These are phyloP conservation scores for Fistulina hepatica DNA, from an alignment of 1,284 basidiomycete species.

Conservation along the genomic window DNA sequence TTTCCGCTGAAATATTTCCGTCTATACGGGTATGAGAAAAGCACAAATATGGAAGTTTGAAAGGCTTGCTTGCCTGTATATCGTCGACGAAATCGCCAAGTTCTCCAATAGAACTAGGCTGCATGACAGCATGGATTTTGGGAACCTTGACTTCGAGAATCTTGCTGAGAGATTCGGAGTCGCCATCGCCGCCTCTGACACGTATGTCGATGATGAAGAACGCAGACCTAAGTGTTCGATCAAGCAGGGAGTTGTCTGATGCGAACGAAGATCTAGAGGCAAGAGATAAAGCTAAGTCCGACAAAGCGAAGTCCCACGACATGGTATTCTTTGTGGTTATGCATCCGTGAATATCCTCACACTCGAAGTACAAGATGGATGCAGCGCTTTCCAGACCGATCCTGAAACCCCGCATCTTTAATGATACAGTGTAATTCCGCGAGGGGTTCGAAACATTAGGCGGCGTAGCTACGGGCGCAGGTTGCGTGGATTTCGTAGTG, in stretches of 20 bases:
- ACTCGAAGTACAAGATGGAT: slow-evolving; percentile 65
- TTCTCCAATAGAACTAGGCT: slow-evolving; percentile 81
- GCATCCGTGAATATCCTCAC: slow-evolving; percentile 56
- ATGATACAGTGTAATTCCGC: slow-evolving; percentile 35
- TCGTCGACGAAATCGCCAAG: slow-evolving; percentile 81
- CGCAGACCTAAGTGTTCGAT: slow-evolving; percentile 60
- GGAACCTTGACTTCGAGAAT: slow-evolving; percentile 46
- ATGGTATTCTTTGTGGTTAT: slow-evolving; percentile 34
- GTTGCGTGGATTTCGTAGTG: not conserved
- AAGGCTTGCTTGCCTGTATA: slow-evolving; percentile 43
- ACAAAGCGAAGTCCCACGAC: slow-evolving; percentile 54
- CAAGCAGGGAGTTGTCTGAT: no score
- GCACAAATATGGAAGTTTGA: slow-evolving; percentile 5
- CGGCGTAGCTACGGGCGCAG: slow-evolving; percentile 13
- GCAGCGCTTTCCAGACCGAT: slow-evolving; percentile 63
- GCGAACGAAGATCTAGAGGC: slow-evolving; percentile 45
- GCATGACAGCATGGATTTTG: slow-evolving; percentile 85
- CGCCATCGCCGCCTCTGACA: slow-evolving; percentile 27
- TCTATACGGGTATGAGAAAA: slow-evolving; percentile 28
- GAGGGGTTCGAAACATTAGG: slow-evolving; percentile 5
- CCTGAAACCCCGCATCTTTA: slow-evolving; percentile 69
- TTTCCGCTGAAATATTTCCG: slow-evolving; percentile 61
- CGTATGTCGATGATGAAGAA: slow-evolving; percentile 74
- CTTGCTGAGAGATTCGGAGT: slow-evolving; percentile 25
- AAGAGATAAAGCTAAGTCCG: slow-evolving; percentile 63